A percentile compares a stretch with the other conserved stretches of the same genome.
Evolutionary conservation across 2,329 filamentous ascomycete species (phyloP).

Genomic region (Fusarium succisae): DNA sequence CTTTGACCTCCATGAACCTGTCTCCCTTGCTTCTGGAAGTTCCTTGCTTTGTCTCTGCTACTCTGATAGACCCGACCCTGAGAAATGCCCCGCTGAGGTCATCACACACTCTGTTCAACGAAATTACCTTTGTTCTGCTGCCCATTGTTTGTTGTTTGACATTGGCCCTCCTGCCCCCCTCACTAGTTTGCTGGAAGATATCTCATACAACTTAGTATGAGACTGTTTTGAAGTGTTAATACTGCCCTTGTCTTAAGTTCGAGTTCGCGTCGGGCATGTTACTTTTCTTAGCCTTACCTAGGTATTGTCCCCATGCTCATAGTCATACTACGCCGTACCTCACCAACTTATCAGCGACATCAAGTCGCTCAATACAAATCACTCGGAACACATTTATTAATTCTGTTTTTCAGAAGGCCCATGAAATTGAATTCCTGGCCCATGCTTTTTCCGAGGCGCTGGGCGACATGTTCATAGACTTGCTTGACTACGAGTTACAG

Average conservation of each 20-base stretch:
- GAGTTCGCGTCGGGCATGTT: constrained; percentile 19
- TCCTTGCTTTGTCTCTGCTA: constrained; percentile 1
- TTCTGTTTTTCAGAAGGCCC: not conserved
- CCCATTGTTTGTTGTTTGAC: constrained; percentile 6
- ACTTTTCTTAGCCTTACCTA: not conserved
- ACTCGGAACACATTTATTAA: not conserved
- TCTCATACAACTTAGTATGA: constrained; percentile 21
- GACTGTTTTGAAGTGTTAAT: not conserved
- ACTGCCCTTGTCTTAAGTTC: constrained; percentile 23
- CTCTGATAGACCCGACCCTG: constrained; percentile 7
- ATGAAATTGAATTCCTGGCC: constrained; percentile 14
- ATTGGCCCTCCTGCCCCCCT: not conserved
- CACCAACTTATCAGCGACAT: not conserved
- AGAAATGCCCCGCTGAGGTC: not conserved
- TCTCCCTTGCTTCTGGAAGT: constrained; percentile 22
- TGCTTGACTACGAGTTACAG: not conserved
- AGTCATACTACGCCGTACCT: not conserved
- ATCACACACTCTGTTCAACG: not conserved
- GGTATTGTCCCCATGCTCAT: constrained; percentile 11
- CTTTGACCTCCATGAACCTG: constrained; percentile 1
- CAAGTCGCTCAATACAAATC: not conserved
- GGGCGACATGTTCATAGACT: not conserved
- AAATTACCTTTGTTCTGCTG: constrained; percentile 1
- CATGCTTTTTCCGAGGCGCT: constrained; percentile 30
- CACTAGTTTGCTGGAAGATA: not conserved